Conservation (phyloP, 2,329 filamentous ascomycete genomes). For the Lachnellula subtilissima region DNA sequence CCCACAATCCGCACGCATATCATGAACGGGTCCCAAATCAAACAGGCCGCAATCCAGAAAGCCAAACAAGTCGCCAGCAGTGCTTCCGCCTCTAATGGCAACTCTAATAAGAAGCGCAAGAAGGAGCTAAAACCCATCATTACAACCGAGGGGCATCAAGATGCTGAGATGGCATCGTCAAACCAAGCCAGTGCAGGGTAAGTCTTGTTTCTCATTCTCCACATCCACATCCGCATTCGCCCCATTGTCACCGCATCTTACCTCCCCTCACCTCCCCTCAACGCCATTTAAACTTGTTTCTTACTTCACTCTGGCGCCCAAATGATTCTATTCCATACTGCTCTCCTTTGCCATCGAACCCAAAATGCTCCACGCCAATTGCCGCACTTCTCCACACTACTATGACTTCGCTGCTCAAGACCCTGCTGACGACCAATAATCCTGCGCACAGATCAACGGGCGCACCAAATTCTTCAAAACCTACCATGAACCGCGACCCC, state of each 20-base stretch:
- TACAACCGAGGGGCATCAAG: slow-evolving; percentile 46
- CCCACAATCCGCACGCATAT: slow-evolving; percentile 2
- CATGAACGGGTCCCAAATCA: slow-evolving; percentile 33
- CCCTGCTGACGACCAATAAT: slow-evolving; percentile 27
- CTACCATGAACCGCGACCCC: slow-evolving; percentile 36
- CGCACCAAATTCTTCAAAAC: slow-evolving; percentile 25
- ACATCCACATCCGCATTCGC: slow-evolving; percentile 14
- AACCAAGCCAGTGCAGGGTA: slow-evolving; percentile 33
- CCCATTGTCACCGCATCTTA: neutral
- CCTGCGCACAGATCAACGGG: slow-evolving; percentile 26
- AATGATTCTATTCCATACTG: neutral
- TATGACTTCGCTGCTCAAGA: slow-evolving; percentile 28
- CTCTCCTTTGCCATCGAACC: neutral
- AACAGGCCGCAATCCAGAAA: slow-evolving; percentile 49
- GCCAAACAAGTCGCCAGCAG: slow-evolving; percentile 48
- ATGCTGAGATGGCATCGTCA: slow-evolving; percentile 29
- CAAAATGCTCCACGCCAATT: slow-evolving; percentile 1
- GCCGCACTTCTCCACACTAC: slow-evolving; percentile 7
- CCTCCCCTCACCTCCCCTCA: slow-evolving; percentile 2
- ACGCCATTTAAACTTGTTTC: neutral
- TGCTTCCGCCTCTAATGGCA: slow-evolving; percentile 38
- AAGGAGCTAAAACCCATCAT: slow-evolving; percentile 59
- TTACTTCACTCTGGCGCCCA: neutral
- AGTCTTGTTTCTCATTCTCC: slow-evolving; percentile 16
- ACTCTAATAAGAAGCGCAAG: slow-evolving; percentile 52